These are phyloP conservation scores for Actinidia arguta DNA, from an alignment of 179 eudicot genomes.

Conservation along the genomic window DNA sequence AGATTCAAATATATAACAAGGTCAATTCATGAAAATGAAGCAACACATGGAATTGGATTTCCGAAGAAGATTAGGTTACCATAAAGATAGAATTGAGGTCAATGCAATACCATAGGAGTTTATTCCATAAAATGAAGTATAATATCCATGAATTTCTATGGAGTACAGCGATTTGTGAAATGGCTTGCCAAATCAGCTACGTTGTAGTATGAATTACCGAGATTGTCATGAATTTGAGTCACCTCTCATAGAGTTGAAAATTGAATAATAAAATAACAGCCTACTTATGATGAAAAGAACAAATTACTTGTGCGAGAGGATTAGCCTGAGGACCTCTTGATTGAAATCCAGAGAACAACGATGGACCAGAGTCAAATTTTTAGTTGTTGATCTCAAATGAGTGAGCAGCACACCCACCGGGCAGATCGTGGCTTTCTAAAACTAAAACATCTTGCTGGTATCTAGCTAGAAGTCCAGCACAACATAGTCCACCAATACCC, in stretches of 20 bases:
- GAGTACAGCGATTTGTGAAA: too few species aligned
- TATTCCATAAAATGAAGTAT: too few species aligned
- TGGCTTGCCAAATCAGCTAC: too few species aligned
- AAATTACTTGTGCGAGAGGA: constrained; percentile 90
- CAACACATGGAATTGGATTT: background rate
- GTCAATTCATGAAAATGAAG: background rate
- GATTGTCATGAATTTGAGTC: background rate
- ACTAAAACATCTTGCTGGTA: constrained; percentile 81
- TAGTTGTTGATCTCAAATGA: constrained; percentile 81
- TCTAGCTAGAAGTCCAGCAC: constrained; percentile 89
- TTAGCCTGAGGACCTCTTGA: constrained; percentile 87
- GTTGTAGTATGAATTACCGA: too few species aligned
- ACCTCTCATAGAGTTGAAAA: background rate
- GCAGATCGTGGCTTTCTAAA: constrained; percentile 87
- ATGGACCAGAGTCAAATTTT: constrained; percentile 96
- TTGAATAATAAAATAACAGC: background rate
- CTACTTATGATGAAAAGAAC: constrained; percentile 13
- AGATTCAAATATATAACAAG: too few species aligned
- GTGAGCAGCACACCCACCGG: constrained; percentile 99
- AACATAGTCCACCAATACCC: constrained; percentile 94
- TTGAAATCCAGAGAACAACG: constrained; percentile 92
- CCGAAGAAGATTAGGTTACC: background rate
- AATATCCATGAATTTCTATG: too few species aligned
- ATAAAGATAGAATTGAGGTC: too few species aligned
- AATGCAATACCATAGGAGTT: too few species aligned